Evolutionary conservation across 2,329 filamentous ascomycete species (phyloP).

Genomic region (Dryadomyces quercivorus): DNA sequence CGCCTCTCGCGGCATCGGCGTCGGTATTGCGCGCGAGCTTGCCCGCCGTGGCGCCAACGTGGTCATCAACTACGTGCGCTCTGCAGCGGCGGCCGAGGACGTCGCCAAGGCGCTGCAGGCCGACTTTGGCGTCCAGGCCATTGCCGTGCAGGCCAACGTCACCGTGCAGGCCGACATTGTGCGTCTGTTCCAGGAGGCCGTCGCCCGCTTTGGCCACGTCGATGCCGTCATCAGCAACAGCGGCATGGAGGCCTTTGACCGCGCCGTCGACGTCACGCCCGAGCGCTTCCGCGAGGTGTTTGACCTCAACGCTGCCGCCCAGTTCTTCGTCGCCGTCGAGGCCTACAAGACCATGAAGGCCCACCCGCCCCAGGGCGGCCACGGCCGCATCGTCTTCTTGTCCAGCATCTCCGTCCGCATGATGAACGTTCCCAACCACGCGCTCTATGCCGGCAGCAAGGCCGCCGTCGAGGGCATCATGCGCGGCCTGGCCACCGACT

Average conservation of each 20-base stretch:
- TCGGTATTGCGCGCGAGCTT: conserved; percentile 54
- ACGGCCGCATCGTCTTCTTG: not conserved
- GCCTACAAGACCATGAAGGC: not conserved
- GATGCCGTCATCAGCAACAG: conserved; percentile 16
- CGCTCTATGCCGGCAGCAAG: not conserved
- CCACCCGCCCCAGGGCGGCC: not conserved
- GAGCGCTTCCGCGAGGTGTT: no score
- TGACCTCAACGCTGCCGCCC: not conserved
- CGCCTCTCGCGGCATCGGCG: conserved; percentile 46
- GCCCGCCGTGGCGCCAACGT: conserved; percentile 51
- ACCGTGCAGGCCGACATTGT: not conserved
- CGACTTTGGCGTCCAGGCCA: not conserved
- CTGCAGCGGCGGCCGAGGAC: not conserved
- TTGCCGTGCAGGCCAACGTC: conserved; percentile 1
- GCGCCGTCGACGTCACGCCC: no score
- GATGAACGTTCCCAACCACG: not conserved
- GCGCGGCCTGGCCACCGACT: not conserved
- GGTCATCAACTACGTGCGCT: not conserved
- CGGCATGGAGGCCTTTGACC: conserved; percentile 2
- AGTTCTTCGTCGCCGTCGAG: not conserved
- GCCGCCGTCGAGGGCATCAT: not conserved
- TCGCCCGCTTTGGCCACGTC: not conserved
- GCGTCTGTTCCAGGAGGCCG: not conserved
- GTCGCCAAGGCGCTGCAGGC: conserved; percentile 5
- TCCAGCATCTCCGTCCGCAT: not conserved